Base-by-base conservation (phyloP, 768 basidiomycete genomes). In the Lactarius evosmus region DNA sequence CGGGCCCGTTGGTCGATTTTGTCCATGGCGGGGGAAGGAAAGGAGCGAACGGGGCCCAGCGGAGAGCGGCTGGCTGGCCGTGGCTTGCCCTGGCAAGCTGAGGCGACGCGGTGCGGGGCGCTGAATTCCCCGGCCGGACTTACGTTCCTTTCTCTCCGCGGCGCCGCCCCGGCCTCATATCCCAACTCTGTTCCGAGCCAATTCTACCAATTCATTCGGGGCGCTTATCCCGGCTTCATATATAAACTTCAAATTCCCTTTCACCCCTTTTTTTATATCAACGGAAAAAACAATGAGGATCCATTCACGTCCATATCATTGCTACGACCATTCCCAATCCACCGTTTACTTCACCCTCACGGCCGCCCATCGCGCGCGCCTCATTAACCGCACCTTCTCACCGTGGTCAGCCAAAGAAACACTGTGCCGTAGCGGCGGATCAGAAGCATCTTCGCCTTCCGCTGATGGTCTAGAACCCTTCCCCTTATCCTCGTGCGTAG, bases 61-160 rank as follows among this genome's bases (percentile, higher is more conserved):
- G 71, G 75, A 75, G 76, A 73, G 80, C 80, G 79, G 83, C 77
- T 82, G 82, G 83, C 81, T 76, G 76, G 74, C 82, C 77, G 80
- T 82, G 79, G 79, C 36, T 53, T 57, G 63, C 54, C 54, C 66
- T 60, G 64, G 64, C 59, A 50, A 61, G 49, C 60, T 65, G 60
- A 65, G 63, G 54, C 38, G 63, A 65, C 58, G 63, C 49, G 40
- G 63, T 67, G 66, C 66, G 66, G 66, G 66, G 63, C 62, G 65
- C 63, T 65, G 56, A 67, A 63, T 67, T 64, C 62, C 66, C 66
- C 62, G 66, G 56, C 66, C 64, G 64, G 64, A 65, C 58, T 65
- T 66, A 65, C 64, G 63, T 60, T 60, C 58, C 66, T 67, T 66
- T 60, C 66, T 67, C 66, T 67, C 66, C 66, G 66, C 66, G 66